These are phyloP conservation scores for Trichoderma afroharzianum DNA, from an alignment of 2,329 filamentous ascomycete species.

Conservation along the genomic window DNA sequence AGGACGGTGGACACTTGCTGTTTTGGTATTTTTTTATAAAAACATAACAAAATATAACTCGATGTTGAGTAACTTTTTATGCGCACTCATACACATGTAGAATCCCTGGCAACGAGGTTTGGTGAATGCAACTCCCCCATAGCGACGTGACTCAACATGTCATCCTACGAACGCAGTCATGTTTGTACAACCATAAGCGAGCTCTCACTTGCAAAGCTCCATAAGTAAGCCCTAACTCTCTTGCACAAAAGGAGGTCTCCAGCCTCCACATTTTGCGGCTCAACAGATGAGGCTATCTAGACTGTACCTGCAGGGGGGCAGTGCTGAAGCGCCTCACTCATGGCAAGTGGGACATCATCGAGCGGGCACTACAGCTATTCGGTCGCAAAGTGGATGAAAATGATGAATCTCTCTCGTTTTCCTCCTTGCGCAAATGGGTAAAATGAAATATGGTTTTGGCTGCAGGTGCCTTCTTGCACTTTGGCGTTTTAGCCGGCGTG, in stretches of 20 bases:
- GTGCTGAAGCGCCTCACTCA: not conserved
- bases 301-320: not conserved
- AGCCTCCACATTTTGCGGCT: not conserved
- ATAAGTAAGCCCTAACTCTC: not conserved
- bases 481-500: not conserved
- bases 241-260: not conserved
- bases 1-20: not conserved
- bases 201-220: not conserved
- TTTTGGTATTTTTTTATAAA: too few species aligned
- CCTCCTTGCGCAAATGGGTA: not conserved
- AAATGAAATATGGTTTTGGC: not conserved
- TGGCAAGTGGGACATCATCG: not conserved
- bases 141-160: not conserved
- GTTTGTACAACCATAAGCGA: not conserved
- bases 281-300: not conserved
- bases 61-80: not conserved
- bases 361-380: not conserved
- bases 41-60: too few species aligned
- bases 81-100: not conserved
- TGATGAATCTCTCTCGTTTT: not conserved
- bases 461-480: not conserved
- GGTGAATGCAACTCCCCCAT: not conserved
- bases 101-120: not conserved
- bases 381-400: not conserved
- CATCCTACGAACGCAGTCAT: not conserved